These are phyloP conservation scores for Amanita pallidorosea DNA, from an alignment of 768 basidiomycete species.

Conservation along the genomic window DNA sequence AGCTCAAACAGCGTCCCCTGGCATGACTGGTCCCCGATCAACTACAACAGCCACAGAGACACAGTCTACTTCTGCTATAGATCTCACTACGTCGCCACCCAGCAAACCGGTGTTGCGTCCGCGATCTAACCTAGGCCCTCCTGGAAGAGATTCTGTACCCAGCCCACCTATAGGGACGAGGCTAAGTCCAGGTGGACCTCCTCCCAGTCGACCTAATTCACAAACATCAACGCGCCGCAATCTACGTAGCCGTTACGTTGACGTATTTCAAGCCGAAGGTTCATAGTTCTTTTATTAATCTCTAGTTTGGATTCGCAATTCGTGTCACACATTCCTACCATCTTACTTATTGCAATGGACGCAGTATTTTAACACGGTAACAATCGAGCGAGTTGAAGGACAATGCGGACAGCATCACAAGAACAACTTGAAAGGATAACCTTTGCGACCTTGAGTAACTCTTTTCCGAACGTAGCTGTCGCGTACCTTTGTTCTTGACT, in stretches of 20 bases:
- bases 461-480: not conserved
- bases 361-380: not conserved
- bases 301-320: constrained; percentile 6
- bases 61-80: constrained; percentile 39
- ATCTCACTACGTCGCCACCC: constrained; percentile 42
- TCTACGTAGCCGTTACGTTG: constrained; percentile 78
- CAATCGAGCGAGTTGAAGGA: not conserved
- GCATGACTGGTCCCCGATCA: constrained; percentile 27
- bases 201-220: constrained; percentile 43
- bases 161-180: constrained; percentile 36
- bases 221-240: constrained; percentile 59
- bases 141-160: constrained; percentile 31
- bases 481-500: constrained; percentile 79
- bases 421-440: constrained; percentile 75
- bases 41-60: constrained; percentile 14
- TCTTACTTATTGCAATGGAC: constrained; percentile 3
- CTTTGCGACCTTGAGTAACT: constrained; percentile 20
- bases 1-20: constrained; percentile 80
- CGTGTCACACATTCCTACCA: constrained; percentile 3
- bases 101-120: constrained; percentile 42
- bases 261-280: constrained; percentile 65
- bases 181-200: constrained; percentile 38
- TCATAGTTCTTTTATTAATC: constrained; percentile 9
- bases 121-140: constrained; percentile 56
- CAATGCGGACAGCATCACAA: constrained; percentile 27